These are phyloP conservation scores for Globisporangium canariense DNA, from an alignment of 352 stramenopile species.

Conservation along the genomic window DNA sequence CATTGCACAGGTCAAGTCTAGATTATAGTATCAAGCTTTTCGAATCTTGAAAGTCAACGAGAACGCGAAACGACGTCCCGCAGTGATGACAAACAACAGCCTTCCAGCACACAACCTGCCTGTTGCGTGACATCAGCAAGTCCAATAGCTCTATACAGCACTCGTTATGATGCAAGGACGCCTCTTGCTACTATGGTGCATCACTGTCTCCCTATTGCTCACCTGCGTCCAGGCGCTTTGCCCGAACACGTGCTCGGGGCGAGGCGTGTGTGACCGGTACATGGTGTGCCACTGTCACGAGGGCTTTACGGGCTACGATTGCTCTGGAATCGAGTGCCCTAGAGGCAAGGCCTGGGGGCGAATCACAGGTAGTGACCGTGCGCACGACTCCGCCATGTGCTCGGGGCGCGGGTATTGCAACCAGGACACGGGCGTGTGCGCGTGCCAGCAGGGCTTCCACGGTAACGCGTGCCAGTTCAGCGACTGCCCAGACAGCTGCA, in stretches of 20 bases:
- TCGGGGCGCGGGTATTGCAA: constrained; percentile 73
- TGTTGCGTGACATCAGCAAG: not conserved
- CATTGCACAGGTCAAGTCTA: not conserved
- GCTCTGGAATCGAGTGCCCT: constrained; percentile 48
- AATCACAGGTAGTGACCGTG: constrained; percentile 37
- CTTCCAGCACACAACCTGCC: not conserved
- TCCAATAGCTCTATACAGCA: not conserved
- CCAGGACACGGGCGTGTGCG: constrained; percentile 58
- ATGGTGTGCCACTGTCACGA: constrained; percentile 54
- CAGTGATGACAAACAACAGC: not conserved
- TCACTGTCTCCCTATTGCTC: not conserved
- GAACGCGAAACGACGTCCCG: constrained; percentile 1
- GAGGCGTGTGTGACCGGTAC: constrained; percentile 52
- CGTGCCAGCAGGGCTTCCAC: constrained; percentile 79
- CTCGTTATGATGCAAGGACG: not conserved
- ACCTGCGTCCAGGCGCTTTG: constrained; percentile 30
- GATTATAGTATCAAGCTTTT: not conserved
- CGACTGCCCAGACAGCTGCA: constrained; percentile 51
- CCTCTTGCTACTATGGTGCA: not conserved
- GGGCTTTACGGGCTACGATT: constrained; percentile 65
- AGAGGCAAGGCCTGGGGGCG: constrained; percentile 51
- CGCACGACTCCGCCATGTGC: constrained; percentile 47
- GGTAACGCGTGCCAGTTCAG: constrained; percentile 63
- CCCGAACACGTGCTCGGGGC: constrained; percentile 52
- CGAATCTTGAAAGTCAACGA: too few species aligned